Percentiles rank a stretch among this genome's conserved stretches.
phyloP scores from a whole-genome alignment of 495 filamentous ascomycete species.

The Penicillium riverlandense region DNA sequence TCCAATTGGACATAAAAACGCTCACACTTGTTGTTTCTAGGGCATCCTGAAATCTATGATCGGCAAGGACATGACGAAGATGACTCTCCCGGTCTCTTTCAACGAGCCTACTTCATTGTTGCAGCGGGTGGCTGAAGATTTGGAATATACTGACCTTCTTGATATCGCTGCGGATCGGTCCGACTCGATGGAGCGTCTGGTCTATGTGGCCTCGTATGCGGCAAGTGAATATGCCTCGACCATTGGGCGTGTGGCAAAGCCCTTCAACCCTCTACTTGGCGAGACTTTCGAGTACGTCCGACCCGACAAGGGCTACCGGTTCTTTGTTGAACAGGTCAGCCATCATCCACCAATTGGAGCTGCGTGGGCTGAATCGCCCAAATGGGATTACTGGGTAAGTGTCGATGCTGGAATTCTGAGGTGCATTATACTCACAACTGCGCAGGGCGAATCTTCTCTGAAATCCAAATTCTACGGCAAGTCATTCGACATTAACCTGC shows the following conservation, averaged over 20 bases:
- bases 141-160: constrained; percentile 93
- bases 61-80: constrained; percentile 99
- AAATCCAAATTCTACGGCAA: constrained; percentile 97
- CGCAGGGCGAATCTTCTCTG: constrained; percentile 81
- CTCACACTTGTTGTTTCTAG: constrained; percentile 38
- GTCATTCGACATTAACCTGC: constrained; percentile 91
- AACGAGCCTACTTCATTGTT: constrained; percentile 98
- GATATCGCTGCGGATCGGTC: constrained; percentile 79
- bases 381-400: constrained; percentile 87
- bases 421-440: constrained; percentile 3
- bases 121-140: constrained; percentile 90
- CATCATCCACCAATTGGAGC: constrained; percentile 96
- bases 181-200: constrained; percentile 84
- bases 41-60: constrained; percentile 99
- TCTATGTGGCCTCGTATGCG: constrained; percentile 96
- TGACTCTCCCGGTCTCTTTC: constrained; percentile 97
- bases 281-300: constrained; percentile 96
- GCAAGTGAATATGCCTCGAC: constrained; percentile 95
- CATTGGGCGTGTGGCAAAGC: constrained; percentile 92
- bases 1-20: neutral
- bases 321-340: constrained; percentile 97
- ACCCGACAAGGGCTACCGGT: constrained; percentile 94
- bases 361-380: constrained; percentile 84
- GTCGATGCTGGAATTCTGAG: neutral
- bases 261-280: constrained; percentile 92